Conservation (phyloP, 495 filamentous ascomycete genomes). For the Penicillium bovifimosum region DNA sequence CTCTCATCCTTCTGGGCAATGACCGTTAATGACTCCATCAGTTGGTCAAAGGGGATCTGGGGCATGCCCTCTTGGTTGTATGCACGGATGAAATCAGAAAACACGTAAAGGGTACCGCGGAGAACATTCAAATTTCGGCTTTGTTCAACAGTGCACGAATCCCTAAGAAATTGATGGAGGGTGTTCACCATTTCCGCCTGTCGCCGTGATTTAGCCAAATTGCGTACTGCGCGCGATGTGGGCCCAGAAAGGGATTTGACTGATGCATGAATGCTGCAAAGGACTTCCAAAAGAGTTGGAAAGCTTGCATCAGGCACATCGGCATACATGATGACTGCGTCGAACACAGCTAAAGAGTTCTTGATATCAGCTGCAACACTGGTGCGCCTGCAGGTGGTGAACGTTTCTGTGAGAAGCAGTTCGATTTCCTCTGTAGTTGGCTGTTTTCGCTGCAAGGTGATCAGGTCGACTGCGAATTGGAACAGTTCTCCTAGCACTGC, state of each 20-base stretch:
- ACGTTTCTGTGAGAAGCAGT: constrained; percentile 58
- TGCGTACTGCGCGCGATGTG: constrained; percentile 70
- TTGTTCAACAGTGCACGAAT: constrained; percentile 37
- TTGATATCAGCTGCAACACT: constrained; percentile 67
- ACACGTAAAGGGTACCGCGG: constrained; percentile 62
- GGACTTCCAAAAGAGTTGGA: constrained; percentile 63
- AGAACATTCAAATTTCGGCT: constrained; percentile 56
- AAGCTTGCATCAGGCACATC: constrained; percentile 66
- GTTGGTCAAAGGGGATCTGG: constrained; percentile 40
- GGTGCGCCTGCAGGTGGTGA: constrained; percentile 71
- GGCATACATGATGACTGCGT: constrained; percentile 73
- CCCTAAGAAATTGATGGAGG: constrained; percentile 57
- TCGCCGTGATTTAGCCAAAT: constrained; percentile 73
- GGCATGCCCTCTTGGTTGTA: constrained; percentile 60
- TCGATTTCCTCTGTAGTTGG: constrained; percentile 63
- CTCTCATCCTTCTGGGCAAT: constrained; percentile 48
- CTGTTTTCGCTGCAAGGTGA: constrained; percentile 77
- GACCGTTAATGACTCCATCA: constrained; percentile 53
- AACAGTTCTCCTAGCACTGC: constrained; percentile 64
- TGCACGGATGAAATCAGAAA: constrained; percentile 54
- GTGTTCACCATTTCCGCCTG: constrained; percentile 63
- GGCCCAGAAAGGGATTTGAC: constrained; percentile 62
- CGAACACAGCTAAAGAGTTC: constrained; percentile 68
- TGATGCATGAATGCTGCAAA: constrained; percentile 77
- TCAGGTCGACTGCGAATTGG: constrained; percentile 67